Evolutionary conservation across 192 early-diverging fungal species (phyloP).

Genomic region (Mortierella antarctica): DNA sequence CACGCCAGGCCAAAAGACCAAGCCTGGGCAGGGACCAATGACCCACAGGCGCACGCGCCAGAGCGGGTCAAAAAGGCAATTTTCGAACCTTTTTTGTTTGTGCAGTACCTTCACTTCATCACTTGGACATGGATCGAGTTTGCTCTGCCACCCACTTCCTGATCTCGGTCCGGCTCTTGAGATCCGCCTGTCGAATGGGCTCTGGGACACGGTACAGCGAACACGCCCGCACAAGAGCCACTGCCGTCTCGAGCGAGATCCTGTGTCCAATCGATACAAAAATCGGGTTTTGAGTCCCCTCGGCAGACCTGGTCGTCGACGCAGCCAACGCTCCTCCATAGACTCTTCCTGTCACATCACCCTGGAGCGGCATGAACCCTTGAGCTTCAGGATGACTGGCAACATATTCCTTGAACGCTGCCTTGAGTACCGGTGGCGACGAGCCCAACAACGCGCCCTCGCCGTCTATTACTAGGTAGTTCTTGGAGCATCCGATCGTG

Average conservation of each 20-base stretch:
- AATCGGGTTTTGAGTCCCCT: slow-evolving; percentile 72
- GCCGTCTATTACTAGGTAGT: slow-evolving; percentile 82
- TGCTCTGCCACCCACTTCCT: slow-evolving; percentile 37
- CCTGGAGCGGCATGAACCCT: slow-evolving; percentile 59
- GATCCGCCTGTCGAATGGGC: slow-evolving; percentile 91
- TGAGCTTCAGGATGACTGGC: slow-evolving; percentile 3
- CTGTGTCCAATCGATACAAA: slow-evolving; percentile 91
- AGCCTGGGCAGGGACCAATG: no score
- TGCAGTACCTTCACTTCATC: background rate
- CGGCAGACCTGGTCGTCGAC: slow-evolving; percentile 8
- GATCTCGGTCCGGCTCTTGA: slow-evolving; percentile 66
- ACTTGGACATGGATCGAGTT: background rate
- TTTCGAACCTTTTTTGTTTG: background rate
- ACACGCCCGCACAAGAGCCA: slow-evolving; percentile 71
- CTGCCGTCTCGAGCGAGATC: slow-evolving; percentile 75
- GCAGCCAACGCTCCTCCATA: slow-evolving; percentile 58
- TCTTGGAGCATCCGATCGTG: slow-evolving; percentile 91
- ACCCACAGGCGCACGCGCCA: background rate
- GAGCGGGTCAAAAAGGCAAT: slow-evolving; percentile 2
- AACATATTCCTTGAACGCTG: slow-evolving; percentile 30
- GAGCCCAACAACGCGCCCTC: slow-evolving; percentile 62
- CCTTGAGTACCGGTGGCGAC: slow-evolving; percentile 64
- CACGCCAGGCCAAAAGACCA: no score
- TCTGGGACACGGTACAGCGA: slow-evolving; percentile 83
- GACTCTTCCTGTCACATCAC: slow-evolving; percentile 53